Evolutionary conservation across 2,329 filamentous ascomycete genomes (phyloP).

Genomic region (Cladophialophora immunda): DNA sequence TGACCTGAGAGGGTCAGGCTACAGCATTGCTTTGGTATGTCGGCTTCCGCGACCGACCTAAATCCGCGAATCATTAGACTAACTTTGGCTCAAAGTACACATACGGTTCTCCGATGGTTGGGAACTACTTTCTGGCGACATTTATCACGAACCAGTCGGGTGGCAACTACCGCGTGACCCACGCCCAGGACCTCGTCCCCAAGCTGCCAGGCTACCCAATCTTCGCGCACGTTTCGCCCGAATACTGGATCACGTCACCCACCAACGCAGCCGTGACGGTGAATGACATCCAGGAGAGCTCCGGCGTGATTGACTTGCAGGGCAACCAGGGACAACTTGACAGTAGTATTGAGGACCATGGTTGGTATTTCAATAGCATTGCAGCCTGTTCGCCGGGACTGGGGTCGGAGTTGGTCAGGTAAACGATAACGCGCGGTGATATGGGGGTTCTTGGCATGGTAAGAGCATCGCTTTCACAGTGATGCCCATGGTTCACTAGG

Average conservation of each 20-base stretch:
- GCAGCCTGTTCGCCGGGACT: conserved; percentile 30
- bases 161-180: conserved; percentile 50
- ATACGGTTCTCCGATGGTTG: conserved; percentile 54
- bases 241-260: conserved; percentile 52
- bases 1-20: conserved; percentile 52
- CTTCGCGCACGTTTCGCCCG: conserved; percentile 50
- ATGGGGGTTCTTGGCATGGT: not conserved
- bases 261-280: conserved; percentile 44
- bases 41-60: not conserved
- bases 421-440: not conserved
- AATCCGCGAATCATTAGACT: not conserved
- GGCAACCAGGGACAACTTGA: conserved; percentile 47
- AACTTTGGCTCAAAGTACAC: conserved; percentile 46
- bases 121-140: conserved; percentile 48
- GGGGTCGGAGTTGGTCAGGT: conserved; percentile 7
- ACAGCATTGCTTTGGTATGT: conserved; percentile 52
- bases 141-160: conserved; percentile 50
- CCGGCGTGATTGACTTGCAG: conserved; percentile 45
- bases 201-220: conserved; percentile 48
- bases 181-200: conserved; percentile 51
- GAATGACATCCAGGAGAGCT: conserved; percentile 45
- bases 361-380: conserved; percentile 47
- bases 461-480: not conserved
- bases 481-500: not conserved
- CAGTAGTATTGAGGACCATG: conserved; percentile 45